Evolutionary conservation across 768 basidiomycete genomes (phyloP).

Genomic region (Serendipita sp.): DNA sequence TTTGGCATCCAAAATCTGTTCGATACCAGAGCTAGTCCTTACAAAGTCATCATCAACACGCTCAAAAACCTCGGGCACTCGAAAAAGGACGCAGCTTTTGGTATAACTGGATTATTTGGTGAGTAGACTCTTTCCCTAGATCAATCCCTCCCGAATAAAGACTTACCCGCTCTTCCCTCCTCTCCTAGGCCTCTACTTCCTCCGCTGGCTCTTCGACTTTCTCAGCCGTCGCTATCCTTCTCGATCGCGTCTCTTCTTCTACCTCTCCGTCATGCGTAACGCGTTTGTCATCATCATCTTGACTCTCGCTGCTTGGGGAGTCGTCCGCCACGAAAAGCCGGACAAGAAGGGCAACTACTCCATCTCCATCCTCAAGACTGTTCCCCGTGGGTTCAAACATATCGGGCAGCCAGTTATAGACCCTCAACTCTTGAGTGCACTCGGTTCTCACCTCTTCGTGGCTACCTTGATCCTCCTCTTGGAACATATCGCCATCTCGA

Average conservation of each 20-base stretch:
- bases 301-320: constrained; percentile 77
- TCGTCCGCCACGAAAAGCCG: constrained; percentile 43
- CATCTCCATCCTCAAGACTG: constrained; percentile 65
- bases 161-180: constrained; percentile 9
- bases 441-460: constrained; percentile 63
- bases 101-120: constrained; percentile 50
- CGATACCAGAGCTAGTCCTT: constrained; percentile 72
- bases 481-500: constrained; percentile 96
- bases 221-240: constrained; percentile 45
- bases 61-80: constrained; percentile 64
- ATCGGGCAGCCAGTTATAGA: constrained; percentile 34
- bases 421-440: constrained; percentile 37
- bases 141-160: background rate
- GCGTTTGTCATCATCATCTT: constrained; percentile 80
- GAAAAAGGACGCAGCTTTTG: constrained; percentile 76
- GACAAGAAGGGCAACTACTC: constrained; percentile 51
- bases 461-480: constrained; percentile 79
- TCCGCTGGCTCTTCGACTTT: constrained; percentile 40
- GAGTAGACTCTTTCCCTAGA: background rate
- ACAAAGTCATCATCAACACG: constrained; percentile 81
- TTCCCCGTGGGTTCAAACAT: constrained; percentile 65
- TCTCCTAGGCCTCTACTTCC: constrained; percentile 37
- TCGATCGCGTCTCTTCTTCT: constrained; percentile 56
- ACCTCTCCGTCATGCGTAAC: constrained; percentile 57
- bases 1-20: constrained; percentile 71